phyloP scores from a whole-genome alignment of 1,284 basidiomycete species.

The Neonothopanus nambi region DNA sequence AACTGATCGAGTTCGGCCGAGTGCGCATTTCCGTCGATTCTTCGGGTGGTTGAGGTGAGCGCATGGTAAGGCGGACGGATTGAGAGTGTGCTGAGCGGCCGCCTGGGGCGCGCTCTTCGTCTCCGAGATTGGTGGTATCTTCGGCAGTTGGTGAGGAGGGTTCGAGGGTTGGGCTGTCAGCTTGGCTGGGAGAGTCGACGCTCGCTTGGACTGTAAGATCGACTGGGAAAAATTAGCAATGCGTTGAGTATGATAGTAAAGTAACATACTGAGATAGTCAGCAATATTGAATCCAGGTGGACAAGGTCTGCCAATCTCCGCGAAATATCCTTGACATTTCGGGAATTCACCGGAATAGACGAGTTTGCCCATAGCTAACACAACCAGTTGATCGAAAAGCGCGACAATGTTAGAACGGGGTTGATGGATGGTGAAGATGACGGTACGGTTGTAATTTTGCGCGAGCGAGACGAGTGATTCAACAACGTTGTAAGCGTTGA shows the following conservation, averaged over 20 bases:
- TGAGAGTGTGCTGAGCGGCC: not conserved
- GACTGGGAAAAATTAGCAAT: constrained; percentile 41
- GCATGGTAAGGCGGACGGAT: constrained; percentile 34
- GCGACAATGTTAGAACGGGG: constrained; percentile 98
- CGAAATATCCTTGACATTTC: constrained; percentile 82
- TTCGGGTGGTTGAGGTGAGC: constrained; percentile 40
- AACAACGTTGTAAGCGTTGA: constrained; percentile 94
- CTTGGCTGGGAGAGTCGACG: constrained; percentile 40
- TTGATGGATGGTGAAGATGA: constrained; percentile 97
- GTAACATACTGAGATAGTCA: constrained; percentile 82
- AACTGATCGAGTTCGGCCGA: constrained; percentile 46
- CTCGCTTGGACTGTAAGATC: constrained; percentile 84
- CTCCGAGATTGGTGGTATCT: constrained; percentile 45
- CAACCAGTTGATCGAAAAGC: constrained; percentile 88
- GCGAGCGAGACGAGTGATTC: constrained; percentile 87
- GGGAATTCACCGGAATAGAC: constrained; percentile 81
- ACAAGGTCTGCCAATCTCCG: constrained; percentile 78
- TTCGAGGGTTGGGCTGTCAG: constrained; percentile 38
- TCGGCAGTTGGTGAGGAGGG: constrained; percentile 33
- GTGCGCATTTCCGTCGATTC: constrained; percentile 54
- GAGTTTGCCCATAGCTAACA: constrained; percentile 82
- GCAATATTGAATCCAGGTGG: constrained; percentile 97
- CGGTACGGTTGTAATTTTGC: constrained; percentile 89
- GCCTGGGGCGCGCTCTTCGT: constrained; percentile 62
- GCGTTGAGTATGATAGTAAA: not conserved